A percentile compares a stretch with the other conserved stretches of the same genome.
phyloP scores from a whole-genome alignment of 352 stramenopile genomes.

The Phytophthora nicotianae region DNA sequence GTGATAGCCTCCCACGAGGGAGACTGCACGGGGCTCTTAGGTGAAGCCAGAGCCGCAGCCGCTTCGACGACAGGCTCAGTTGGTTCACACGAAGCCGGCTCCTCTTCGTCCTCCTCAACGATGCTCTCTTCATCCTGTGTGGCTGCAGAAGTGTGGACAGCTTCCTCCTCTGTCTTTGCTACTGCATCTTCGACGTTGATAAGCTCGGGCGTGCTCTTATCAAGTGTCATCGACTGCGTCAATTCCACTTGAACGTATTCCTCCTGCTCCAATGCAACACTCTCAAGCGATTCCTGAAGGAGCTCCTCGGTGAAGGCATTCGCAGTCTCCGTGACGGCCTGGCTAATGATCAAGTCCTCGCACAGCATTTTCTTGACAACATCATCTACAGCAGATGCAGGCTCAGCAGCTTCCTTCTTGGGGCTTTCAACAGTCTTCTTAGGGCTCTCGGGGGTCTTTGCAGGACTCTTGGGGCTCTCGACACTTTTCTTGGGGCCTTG shows the following conservation, averaged over 20 bases:
- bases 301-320: conserved; percentile 49
- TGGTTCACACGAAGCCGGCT: conserved; percentile 3
- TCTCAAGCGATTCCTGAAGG: conserved; percentile 54
- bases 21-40: conserved; percentile 11
- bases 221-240: conserved; percentile 48
- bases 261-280: conserved; percentile 54
- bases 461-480: conserved; percentile 20
- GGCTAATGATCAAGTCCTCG: conserved; percentile 36
- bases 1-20: conserved; percentile 30
- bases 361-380: conserved; percentile 28
- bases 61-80: conserved; percentile 12
- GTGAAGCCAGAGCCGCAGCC: conserved; percentile 15
- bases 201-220: conserved; percentile 31
- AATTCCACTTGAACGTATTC: conserved; percentile 77
- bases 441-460: conserved; percentile 10
- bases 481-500: conserved; percentile 28
- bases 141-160: conserved; percentile 16
- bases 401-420: conserved; percentile 11
- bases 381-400: conserved; percentile 20
- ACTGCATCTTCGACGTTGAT: conserved; percentile 34
- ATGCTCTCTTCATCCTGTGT: conserved; percentile 30
- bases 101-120: conserved; percentile 23
- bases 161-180: conserved; percentile 23
- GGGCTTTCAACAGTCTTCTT: conserved; percentile 20
- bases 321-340: conserved; percentile 44